Evolutionary conservation across 768 basidiomycete genomes (phyloP), one percentile per base, ranked within the genome.

Genomic region (Dendrothele bispora): DNA sequence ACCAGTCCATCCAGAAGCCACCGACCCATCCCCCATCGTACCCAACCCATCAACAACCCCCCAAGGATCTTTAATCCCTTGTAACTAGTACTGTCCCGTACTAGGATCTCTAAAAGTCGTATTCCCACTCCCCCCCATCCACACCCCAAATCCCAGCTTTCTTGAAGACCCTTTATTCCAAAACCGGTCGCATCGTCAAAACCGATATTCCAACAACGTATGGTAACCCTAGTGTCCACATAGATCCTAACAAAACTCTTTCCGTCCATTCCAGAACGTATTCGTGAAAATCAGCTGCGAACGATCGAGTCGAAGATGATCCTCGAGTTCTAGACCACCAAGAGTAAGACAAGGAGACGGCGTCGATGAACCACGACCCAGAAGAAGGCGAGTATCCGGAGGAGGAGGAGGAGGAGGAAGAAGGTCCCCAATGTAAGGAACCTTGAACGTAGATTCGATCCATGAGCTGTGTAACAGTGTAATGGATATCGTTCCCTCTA

Each of bases 181-280:
- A n/a, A n/a, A n/a, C n/a, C n/a, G n/a, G n/a, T n/a, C n/a, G n/a
- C n/a, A n/a, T n/a, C 69, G 65, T 85, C 71, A 73, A 94, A 92
- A n/a, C 12, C 65, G 61, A 50, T 92, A 61, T 53, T 85, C 75
- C 48, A 94, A 79, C 59, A 89, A 79, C 43, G 84, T 84, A 57
- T 84, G 79, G 11, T n/a, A n/a, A 94, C 77, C 11, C 90, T 79
- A 20, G 83, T 80, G 70, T 95, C 91, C 61, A 95, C 86, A 62
- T 86, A 89, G 50, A 90, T 78, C 21, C 86, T 79, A 36, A 74
- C 69, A 30, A 28, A 42, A 37, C 7, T n/a, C n/a, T n/a, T 24
- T 79, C 70, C 4, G 83, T 87, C 92, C 92, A 95, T 63, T 94
- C 92, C 43, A 95, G 64, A 11, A 74, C 74, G 55, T 88, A 95